phyloP scores from a whole-genome alignment of 805 yeast genomes.

The Starmerella bombicola region DNA sequence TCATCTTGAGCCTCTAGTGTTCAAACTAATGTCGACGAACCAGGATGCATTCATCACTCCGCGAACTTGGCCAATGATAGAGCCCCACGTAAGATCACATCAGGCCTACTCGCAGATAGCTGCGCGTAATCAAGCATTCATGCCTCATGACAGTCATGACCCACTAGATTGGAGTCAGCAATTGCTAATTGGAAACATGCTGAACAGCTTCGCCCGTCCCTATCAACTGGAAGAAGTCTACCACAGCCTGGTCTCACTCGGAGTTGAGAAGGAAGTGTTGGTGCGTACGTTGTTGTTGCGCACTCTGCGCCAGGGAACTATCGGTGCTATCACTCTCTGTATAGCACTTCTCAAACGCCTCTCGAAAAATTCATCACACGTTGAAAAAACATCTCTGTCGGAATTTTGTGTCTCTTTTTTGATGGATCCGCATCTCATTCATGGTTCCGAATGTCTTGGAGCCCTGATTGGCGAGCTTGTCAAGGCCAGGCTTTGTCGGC shows the following conservation, averaged over 20 bases:
- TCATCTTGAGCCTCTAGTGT: constrained; percentile 9
- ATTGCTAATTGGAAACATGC: constrained; percentile 10
- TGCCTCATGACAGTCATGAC: constrained; percentile 10
- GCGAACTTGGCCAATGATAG: constrained; percentile 15
- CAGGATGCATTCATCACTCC: constrained; percentile 18
- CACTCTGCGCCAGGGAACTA: constrained; percentile 11
- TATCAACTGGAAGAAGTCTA: constrained; percentile 18
- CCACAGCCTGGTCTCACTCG: constrained; percentile 6
- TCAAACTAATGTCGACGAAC: constrained; percentile 13
- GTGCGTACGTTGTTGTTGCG: constrained; percentile 15
- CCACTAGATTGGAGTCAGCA: constrained; percentile 15
- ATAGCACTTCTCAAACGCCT: constrained; percentile 16
- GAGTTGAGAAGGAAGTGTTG: constrained; percentile 2
- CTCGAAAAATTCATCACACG: constrained; percentile 2
- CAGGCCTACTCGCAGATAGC: constrained; percentile 10
- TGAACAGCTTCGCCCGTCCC: constrained; percentile 27
- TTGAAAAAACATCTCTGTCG: constrained; percentile 10
- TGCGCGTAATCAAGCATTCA: constrained; percentile 19
- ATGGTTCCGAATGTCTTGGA: constrained; percentile 9
- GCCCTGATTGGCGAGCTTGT: constrained; percentile 42
- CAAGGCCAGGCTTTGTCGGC: constrained; percentile 39
- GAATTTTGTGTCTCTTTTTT: constrained; percentile 19
- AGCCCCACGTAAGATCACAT: constrained; percentile 11
- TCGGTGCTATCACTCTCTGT: constrained; percentile 14
- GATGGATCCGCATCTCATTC: constrained; percentile 15